phyloP scores from a whole-genome alignment of 306 rosid species.

The Gastrolobium bilobum region DNA sequence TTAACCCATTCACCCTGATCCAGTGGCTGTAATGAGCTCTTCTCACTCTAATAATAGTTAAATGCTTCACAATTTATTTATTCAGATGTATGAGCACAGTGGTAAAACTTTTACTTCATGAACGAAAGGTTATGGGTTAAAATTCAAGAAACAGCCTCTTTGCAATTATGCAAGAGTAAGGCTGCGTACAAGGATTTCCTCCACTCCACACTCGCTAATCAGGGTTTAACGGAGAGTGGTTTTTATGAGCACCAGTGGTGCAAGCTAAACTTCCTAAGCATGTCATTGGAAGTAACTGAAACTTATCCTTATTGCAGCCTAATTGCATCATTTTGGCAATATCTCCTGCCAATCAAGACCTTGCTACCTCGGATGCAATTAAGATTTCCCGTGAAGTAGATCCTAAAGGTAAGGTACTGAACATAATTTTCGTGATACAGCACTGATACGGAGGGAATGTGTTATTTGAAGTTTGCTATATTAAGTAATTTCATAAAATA shows the following conservation, averaged over 20 bases:
- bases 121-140: too few relatives aligned
- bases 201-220: too few relatives aligned
- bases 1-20: slow-evolving; percentile 36
- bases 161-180: too few relatives aligned
- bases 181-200: too few relatives aligned
- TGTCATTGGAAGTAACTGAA: slow-evolving; percentile 33
- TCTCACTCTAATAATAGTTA: slow-evolving; percentile 5
- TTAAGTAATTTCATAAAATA: slow-evolving; percentile 23
- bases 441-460: slow-evolving; percentile 14
- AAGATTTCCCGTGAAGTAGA: slow-evolving; percentile 99
- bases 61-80: not conserved
- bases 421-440: slow-evolving; percentile 7
- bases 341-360: slow-evolving; percentile 99
- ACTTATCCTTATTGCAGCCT: slow-evolving; percentile 65
- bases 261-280: slow-evolving; percentile 36
- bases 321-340: slow-evolving; percentile 95
- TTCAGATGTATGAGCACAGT: slow-evolving; percentile 11
- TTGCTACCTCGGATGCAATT: slow-evolving; percentile 99
- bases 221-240: too few relatives aligned
- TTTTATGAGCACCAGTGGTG: not conserved
- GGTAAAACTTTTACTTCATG: not conserved
- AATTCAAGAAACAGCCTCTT: too few relatives aligned
- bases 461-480: not conserved
- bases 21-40: not conserved
- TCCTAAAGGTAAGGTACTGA: slow-evolving; percentile 67